phyloP scores from a whole-genome alignment of 2,329 filamentous ascomycete genomes.

The Diaporthe sp. region DNA sequence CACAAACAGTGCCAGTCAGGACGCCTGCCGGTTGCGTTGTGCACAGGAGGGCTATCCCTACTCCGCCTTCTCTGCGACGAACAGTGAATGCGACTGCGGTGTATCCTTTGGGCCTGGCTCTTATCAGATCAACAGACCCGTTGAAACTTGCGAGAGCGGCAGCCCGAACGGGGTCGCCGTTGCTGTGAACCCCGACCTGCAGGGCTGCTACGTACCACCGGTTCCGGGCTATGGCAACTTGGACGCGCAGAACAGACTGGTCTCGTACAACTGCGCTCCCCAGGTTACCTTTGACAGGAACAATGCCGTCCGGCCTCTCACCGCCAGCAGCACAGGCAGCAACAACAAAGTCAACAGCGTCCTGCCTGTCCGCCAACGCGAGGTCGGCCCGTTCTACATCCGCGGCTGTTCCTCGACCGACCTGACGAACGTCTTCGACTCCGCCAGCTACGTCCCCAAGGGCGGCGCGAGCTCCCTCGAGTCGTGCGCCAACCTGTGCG shows the following conservation, averaged over 20 bases:
- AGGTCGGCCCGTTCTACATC: conserved; percentile 1
- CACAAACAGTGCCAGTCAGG: too few relatives aligned
- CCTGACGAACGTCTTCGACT: not conserved
- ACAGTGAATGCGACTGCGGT: conserved; percentile 39
- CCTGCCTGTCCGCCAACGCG: not conserved
- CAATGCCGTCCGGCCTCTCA: not conserved
- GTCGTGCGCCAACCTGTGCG: not conserved
- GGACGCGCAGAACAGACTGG: conserved; percentile 11
- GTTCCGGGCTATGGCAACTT: conserved; percentile 44
- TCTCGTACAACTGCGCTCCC: conserved; percentile 42
- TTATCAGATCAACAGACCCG: conserved; percentile 34
- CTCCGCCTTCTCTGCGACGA: not conserved
- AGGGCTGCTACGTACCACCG: conserved; percentile 57
- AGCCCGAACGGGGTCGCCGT: conserved; percentile 60
- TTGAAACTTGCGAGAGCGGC: conserved; percentile 43
- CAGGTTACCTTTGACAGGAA: not conserved
- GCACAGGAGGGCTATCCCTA: not conserved
- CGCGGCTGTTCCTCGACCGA: not conserved
- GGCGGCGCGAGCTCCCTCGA: not conserved
- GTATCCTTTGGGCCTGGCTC: conserved; percentile 33
- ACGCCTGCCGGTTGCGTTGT: not conserved
- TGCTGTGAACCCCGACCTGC: conserved; percentile 62
- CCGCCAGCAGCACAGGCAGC: not conserved
- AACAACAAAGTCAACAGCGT: not conserved
- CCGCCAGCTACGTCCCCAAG: not conserved